Base-by-base conservation (phyloP, 305 asterid species). In the Fraxinus dipetala region DNA sequence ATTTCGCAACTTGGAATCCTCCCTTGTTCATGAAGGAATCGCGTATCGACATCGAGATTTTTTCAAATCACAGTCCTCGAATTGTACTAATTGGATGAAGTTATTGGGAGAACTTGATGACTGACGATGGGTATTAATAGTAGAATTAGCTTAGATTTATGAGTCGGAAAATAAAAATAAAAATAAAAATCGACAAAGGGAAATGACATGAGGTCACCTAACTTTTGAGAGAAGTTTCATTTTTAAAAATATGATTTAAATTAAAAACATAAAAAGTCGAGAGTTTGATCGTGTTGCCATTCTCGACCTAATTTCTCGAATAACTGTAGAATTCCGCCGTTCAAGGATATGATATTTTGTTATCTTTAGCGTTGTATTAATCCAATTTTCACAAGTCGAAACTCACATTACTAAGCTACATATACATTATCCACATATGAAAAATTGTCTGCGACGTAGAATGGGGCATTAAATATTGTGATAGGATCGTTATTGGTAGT, bases 1-100 rank as follows among this genome's bases (percentile, higher is more conserved):
- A 85, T 85, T 85, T 77, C 75, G 88, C 43, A 72, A 84, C 80
- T 32, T 85, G 80, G 84, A 85, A 80, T 77, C 84, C 84, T 80
- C 38, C 75, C 75, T 75, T 85, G 80, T 6, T 45, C 78, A 80
- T 82, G 80, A 83, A 80, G 24, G 86, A 85, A 77, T 83, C 86
- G 6, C 81, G 63, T 82, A 72, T 78, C 63, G 78, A 76, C 83
- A 79, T 75, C 75, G 78, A 72, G 10, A 65, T 8, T 79, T 35
- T 80, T 24, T 72, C 72, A 20, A 76, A 38, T 34, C 24, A 18
- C 76, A 69, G 56, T 70, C 63, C 82, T 24, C 74, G 4, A 70
- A 76, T 54, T 35, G 79, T 61, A 84, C 40, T 30, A 30, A 22
- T 75, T 5, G 72, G 73, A 65, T 24, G 40, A 35, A 10, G n/a